Evolutionary conservation across 352 stramenopile species (phyloP), one percentile per base, ranked within the genome.

Genomic region (Phytophthora kernoviae): DNA sequence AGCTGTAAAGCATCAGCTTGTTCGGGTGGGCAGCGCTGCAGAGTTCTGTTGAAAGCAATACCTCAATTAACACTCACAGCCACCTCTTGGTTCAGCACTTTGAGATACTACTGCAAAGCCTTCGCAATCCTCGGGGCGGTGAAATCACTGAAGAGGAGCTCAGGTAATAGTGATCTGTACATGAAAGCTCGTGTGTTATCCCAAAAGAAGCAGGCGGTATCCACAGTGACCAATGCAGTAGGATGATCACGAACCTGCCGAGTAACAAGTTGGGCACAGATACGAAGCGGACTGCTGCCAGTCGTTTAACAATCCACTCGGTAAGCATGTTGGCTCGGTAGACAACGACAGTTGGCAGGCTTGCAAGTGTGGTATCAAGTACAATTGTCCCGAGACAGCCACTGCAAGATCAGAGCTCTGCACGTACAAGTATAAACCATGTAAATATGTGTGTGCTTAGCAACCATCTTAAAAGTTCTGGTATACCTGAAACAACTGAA

Each of bases 181-280:
- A 26, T 4, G 6, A 18, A 36, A 26, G 15, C 10, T 34, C 11
- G 5, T 32, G 21, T n/a, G n/a, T n/a, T n/a, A n/a, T n/a, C n/a
- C n/a, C n/a, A n/a, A n/a, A n/a, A n/a, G n/a, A n/a, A n/a, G n/a
- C n/a, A n/a, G n/a, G n/a, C n/a, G n/a, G n/a, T n/a, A n/a, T n/a
- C n/a, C n/a, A n/a, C n/a, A n/a, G n/a, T n/a, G n/a, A n/a, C n/a
- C n/a, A n/a, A n/a, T n/a, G n/a, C n/a, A n/a, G n/a, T n/a, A n/a
- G n/a, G n/a, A n/a, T 17, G 18, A 3, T 37, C 5, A 45, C 68
- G 18, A 39, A 90, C 79, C 69, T 71, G 39, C 77, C 77, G 5
- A 87, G 65, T 15, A 93, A 56, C 0, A 93, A 59, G 49, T 91
- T 93, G 9, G 84, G 84, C 15, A 93, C 57, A 6, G 84, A 91